phyloP scores from a whole-genome alignment of 2,329 filamentous ascomycete species.

The Sordariomycetes sp. region DNA sequence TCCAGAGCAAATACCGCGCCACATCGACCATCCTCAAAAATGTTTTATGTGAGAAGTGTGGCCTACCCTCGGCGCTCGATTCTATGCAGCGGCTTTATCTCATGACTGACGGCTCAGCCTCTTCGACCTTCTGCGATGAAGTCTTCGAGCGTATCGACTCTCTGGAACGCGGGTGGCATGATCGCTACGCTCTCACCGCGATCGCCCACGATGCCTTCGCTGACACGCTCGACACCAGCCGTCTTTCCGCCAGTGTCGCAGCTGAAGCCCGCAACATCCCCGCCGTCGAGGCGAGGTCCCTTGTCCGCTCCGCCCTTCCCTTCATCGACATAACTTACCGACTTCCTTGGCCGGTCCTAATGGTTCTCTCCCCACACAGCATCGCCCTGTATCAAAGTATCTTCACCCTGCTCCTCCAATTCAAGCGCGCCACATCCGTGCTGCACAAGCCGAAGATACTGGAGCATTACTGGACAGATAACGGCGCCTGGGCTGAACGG shows the following conservation, averaged over 20 bases:
- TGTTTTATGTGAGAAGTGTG: slow-evolving; percentile 60
- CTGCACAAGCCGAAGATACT: slow-evolving; percentile 47
- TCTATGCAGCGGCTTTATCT: slow-evolving; percentile 68
- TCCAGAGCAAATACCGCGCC: slow-evolving; percentile 63
- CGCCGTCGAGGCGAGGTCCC: slow-evolving; percentile 39
- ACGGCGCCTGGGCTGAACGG: slow-evolving; percentile 29
- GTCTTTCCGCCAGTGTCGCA: slow-evolving; percentile 49
- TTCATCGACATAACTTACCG: slow-evolving; percentile 59
- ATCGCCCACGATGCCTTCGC: slow-evolving; percentile 65
- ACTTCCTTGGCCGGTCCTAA: slow-evolving; percentile 57
- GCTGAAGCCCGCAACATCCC: slow-evolving; percentile 28
- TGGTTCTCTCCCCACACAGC: slow-evolving; percentile 61
- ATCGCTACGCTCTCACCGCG: slow-evolving; percentile 73
- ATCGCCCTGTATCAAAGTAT: slow-evolving; percentile 60
- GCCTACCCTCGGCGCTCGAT: slow-evolving; percentile 54
- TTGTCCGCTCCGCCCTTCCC: slow-evolving; percentile 48
- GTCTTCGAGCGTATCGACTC: slow-evolving; percentile 70
- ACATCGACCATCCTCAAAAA: slow-evolving; percentile 58
- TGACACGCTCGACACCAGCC: slow-evolving; percentile 45
- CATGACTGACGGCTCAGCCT: slow-evolving; percentile 61
- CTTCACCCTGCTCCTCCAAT: slow-evolving; percentile 69
- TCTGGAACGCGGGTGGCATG: slow-evolving; percentile 57
- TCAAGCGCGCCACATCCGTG: slow-evolving; percentile 59
- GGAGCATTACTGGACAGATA: slow-evolving; percentile 26
- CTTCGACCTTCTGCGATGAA: slow-evolving; percentile 54